A percentile compares a stretch with the other conserved stretches of the same genome.
phyloP scores from a whole-genome alignment of 768 basidiomycete species.

The Boletellus sp. region DNA sequence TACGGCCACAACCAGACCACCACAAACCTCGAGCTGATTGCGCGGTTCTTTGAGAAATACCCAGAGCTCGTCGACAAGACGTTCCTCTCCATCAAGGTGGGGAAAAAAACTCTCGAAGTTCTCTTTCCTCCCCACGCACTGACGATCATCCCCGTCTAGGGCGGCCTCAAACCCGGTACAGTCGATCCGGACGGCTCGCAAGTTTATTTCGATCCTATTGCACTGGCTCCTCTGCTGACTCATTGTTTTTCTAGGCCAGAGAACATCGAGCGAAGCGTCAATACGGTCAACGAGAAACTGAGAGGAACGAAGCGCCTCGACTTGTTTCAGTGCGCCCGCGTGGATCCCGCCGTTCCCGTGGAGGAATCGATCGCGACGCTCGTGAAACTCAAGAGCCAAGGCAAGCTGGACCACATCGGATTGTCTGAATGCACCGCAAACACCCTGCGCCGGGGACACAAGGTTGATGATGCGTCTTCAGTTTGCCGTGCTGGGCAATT shows the following conservation, averaged over 20 bases:
- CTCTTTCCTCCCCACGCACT: no score
- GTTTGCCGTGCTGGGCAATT: not conserved
- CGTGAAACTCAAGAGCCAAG: constrained; percentile 33
- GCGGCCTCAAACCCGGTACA: not conserved
- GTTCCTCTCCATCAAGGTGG: constrained; percentile 29
- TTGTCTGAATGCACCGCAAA: constrained; percentile 48
- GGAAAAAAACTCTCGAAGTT: no score
- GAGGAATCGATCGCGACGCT: constrained; percentile 46
- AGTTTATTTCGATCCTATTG: constrained; percentile 13
- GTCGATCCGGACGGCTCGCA: constrained; percentile 25
- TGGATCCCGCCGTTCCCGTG: constrained; percentile 41
- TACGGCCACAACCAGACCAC: constrained; percentile 42
- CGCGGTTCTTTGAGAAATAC: constrained; percentile 41
- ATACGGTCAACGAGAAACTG: constrained; percentile 41
- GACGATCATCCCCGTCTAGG: no score
- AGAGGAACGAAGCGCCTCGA: constrained; percentile 57
- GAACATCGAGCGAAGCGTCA: constrained; percentile 46
- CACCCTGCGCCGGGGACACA: constrained; percentile 40
- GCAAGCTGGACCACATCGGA: constrained; percentile 47
- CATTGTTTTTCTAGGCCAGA: constrained; percentile 22
- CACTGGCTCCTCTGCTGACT: no score
- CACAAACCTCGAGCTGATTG: constrained; percentile 44
- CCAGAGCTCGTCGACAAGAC: constrained; percentile 29
- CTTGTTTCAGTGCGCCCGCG: constrained; percentile 52
- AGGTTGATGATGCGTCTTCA: constrained; percentile 8